Percentiles rank a stretch among this genome's conserved stretches.
Evolutionary conservation across 345 rosid species (phyloP).

Genomic region (Populus simonii): DNA sequence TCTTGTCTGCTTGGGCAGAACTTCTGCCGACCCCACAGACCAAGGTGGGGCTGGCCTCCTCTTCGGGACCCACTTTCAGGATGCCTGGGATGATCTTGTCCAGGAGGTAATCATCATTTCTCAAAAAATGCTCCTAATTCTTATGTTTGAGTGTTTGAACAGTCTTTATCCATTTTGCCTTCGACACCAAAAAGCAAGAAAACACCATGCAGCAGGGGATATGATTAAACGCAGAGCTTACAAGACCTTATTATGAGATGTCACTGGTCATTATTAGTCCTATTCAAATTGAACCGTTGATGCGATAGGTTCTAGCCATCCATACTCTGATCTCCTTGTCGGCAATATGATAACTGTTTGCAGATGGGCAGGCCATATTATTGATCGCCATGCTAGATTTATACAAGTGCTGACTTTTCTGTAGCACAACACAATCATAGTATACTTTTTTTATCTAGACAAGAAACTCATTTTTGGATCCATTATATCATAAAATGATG

Average conservation of each 20-base stretch:
- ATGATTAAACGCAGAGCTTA: slow-evolving; percentile 29
- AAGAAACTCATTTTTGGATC: slow-evolving; percentile 2
- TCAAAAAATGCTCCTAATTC: not conserved
- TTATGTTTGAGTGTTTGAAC: too few relatives aligned
- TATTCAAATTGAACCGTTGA: slow-evolving; percentile 26
- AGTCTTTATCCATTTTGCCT: slow-evolving; percentile 18
- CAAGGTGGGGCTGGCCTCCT: slow-evolving; percentile 95
- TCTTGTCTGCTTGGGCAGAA: slow-evolving; percentile 83
- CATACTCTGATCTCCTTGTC: slow-evolving; percentile 20
- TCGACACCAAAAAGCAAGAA: slow-evolving; percentile 34
- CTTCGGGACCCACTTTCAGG: slow-evolving; percentile 97
- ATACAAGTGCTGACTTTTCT: not conserved
- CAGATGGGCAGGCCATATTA: slow-evolving; percentile 24
- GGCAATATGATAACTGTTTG: slow-evolving; percentile 34
- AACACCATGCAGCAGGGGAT: slow-evolving; percentile 26
- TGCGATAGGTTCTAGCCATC: slow-evolving; percentile 23
- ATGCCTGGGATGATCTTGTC: slow-evolving; percentile 98
- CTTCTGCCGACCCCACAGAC: slow-evolving; percentile 80
- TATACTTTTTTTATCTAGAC: not conserved
- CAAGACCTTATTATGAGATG: slow-evolving; percentile 21
- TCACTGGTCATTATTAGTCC: slow-evolving; percentile 31
- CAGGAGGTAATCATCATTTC: slow-evolving; percentile 58
- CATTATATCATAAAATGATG: slow-evolving; percentile 6
- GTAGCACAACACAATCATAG: slow-evolving; percentile 20
- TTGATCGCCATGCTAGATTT: slow-evolving; percentile 5